phyloP scores from a whole-genome alignment of 2,329 filamentous ascomycete species.

The Aureobasidium sp. region DNA sequence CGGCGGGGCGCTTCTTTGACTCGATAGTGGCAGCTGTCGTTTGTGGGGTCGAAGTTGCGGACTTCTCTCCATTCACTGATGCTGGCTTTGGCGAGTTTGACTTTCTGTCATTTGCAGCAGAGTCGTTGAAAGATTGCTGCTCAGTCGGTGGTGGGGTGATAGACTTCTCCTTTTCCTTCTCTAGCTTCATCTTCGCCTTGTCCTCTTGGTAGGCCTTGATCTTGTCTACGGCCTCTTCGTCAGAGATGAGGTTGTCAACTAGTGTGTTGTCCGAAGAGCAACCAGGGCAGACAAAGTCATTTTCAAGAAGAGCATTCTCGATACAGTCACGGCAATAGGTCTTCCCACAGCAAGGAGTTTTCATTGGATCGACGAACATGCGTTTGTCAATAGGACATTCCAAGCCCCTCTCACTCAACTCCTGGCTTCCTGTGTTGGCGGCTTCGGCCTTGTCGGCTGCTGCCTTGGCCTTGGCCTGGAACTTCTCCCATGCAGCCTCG shows the following conservation, averaged over 20 bases:
- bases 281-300: slow-evolving; percentile 89
- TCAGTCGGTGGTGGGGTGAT: slow-evolving; percentile 32
- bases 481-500: slow-evolving; percentile 92
- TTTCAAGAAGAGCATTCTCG: slow-evolving; percentile 96
- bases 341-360: slow-evolving; percentile 96
- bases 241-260: slow-evolving; percentile 78
- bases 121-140: slow-evolving; percentile 14
- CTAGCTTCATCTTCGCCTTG: slow-evolving; percentile 35
- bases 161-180: slow-evolving; percentile 33
- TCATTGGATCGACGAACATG: slow-evolving; percentile 97
- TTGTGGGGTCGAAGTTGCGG: background rate
- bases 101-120: slow-evolving; percentile 9
- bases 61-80: slow-evolving; percentile 15
- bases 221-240: slow-evolving; percentile 80
- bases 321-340: slow-evolving; percentile 99
- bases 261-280: slow-evolving; percentile 86
- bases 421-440: slow-evolving; percentile 69
- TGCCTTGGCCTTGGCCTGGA: slow-evolving; percentile 86
- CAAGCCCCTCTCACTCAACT: slow-evolving; percentile 77
- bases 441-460: slow-evolving; percentile 68
- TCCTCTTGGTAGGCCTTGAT: slow-evolving; percentile 65
- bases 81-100: slow-evolving; percentile 14
- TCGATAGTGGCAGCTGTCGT: slow-evolving; percentile 20
- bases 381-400: slow-evolving; percentile 95
- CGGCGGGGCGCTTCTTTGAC: slow-evolving; percentile 74